Conservation (phyloP, 2,329 filamentous ascomycete genomes). For the Fusarium sp. region DNA sequence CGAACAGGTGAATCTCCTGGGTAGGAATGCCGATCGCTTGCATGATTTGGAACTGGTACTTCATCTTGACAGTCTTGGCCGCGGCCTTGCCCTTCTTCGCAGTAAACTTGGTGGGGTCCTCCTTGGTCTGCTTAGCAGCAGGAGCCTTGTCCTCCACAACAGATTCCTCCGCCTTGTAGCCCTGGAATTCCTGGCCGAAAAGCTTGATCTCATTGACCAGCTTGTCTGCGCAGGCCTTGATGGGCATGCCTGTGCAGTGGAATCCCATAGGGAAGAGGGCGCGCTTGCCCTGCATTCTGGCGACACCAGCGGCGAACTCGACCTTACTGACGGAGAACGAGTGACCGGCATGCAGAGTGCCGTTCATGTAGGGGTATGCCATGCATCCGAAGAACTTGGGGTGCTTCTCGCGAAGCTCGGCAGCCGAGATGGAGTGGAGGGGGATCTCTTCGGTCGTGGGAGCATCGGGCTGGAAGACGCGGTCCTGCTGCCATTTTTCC, state of each 20-base stretch:
- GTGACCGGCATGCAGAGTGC: conserved; percentile 91
- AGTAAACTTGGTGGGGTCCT: conserved; percentile 91
- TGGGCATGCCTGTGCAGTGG: conserved; percentile 95
- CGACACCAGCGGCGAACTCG: conserved; percentile 90
- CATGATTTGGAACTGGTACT: conserved; percentile 98
- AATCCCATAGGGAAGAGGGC: conserved; percentile 93
- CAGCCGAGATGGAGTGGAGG: conserved; percentile 79
- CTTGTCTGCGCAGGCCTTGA: conserved; percentile 98
- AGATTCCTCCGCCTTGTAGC: conserved; percentile 76
- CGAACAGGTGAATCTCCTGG: conserved; percentile 93
- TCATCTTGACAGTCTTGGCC: conserved; percentile 91
- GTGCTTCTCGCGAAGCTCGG: conserved; percentile 82
- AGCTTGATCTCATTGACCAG: conserved; percentile 88
- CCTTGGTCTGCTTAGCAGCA: conserved; percentile 78
- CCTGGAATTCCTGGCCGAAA: conserved; percentile 90
- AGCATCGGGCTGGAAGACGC: conserved; percentile 88
- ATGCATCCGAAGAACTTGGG: conserved; percentile 89
- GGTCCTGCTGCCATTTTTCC: conserved; percentile 67
- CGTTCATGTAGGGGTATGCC: conserved; percentile 82
- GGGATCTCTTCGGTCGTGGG: conserved; percentile 85
- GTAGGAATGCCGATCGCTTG: conserved; percentile 88
- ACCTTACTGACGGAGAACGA: conserved; percentile 93
- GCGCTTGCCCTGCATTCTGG: conserved; percentile 91
- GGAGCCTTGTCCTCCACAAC: conserved; percentile 66
- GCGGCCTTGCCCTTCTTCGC: conserved; percentile 94